A percentile compares a stretch with the other conserved stretches of the same genome.
Conservation (phyloP, 495 filamentous ascomycete species). For the Neurospora tetraspora region DNA sequence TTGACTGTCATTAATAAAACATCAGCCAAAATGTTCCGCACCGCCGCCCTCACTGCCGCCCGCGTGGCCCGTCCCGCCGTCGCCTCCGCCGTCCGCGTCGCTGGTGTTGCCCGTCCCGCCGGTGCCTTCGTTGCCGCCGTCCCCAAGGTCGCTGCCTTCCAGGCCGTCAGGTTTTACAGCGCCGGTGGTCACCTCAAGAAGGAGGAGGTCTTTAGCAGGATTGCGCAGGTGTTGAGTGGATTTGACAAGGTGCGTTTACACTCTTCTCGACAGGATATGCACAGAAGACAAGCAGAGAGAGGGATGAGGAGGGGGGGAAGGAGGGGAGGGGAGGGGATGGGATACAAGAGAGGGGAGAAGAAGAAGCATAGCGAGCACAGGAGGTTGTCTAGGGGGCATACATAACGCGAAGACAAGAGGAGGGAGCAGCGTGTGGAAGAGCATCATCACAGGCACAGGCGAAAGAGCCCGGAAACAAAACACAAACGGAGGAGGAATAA, state of each 20-base stretch:
- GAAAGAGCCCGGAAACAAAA: not conserved
- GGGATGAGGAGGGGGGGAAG: not conserved
- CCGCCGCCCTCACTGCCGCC: conserved; percentile 55
- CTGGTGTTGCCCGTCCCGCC: conserved; percentile 20
- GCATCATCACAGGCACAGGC: not conserved
- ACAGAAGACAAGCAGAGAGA: not conserved
- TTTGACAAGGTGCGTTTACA: conserved; percentile 86
- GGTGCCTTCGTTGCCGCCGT: conserved; percentile 16
- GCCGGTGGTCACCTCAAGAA: conserved; percentile 65
- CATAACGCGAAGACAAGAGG: not conserved
- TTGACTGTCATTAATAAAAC: too few relatives aligned
- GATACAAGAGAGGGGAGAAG: not conserved
- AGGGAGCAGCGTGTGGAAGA: not conserved
- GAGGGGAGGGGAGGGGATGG: not conserved
- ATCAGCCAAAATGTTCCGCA: conserved; percentile 80
- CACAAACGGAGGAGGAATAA: not conserved
- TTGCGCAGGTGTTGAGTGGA: conserved; percentile 81
- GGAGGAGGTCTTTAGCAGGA: conserved; percentile 82
- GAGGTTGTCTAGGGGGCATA: not conserved
- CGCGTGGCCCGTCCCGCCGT: conserved; percentile 42
- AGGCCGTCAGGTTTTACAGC: conserved; percentile 73
- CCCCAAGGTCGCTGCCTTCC: conserved; percentile 41
- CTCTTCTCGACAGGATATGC: not conserved
- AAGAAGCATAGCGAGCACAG: not conserved
- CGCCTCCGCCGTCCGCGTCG: conserved; percentile 31